Evolutionary conservation across 2,329 filamentous ascomycete genomes (phyloP).

Genomic region (Stachybotrys elegans): DNA sequence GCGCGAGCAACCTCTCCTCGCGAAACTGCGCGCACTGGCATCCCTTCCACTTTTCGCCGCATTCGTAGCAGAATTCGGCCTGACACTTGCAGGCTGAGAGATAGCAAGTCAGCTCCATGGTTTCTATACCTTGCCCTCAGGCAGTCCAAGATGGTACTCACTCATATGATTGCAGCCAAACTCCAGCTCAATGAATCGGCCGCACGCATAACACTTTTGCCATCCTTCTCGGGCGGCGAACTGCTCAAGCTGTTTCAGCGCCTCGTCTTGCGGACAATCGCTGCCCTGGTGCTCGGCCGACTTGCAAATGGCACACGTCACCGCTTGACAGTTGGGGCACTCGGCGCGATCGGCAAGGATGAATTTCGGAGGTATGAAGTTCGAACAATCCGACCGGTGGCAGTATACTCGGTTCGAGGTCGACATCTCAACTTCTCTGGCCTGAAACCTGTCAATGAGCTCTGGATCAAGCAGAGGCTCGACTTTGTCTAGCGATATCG

Average conservation of each 20-base stretch:
- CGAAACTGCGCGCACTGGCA: slow-evolving; percentile 33
- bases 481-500: slow-evolving; percentile 30
- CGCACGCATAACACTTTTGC: slow-evolving; percentile 43
- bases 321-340: slow-evolving; percentile 35
- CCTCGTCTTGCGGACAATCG: slow-evolving; percentile 41
- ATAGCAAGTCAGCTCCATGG: not conserved
- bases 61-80: slow-evolving; percentile 43
- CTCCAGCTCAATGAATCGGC: slow-evolving; percentile 38
- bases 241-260: slow-evolving; percentile 30
- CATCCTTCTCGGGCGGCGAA: slow-evolving; percentile 38
- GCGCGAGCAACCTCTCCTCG: slow-evolving; percentile 24
- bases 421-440: slow-evolving; percentile 43
- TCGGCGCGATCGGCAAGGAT: slow-evolving; percentile 27
- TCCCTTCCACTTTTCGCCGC: slow-evolving; percentile 35
- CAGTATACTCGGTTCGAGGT: slow-evolving; percentile 49
- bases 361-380: slow-evolving; percentile 35
- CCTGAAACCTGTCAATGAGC: slow-evolving; percentile 30
- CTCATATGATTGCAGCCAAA: slow-evolving; percentile 52
- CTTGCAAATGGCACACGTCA: slow-evolving; percentile 50
- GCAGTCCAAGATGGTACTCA: slow-evolving; percentile 29
- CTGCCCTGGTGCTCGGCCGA: slow-evolving; percentile 29
- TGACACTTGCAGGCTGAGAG: slow-evolving; percentile 38
- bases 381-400: slow-evolving; percentile 32
- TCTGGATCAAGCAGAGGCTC: slow-evolving; percentile 27
- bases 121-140: too few species aligned